These are phyloP conservation scores for Silene latifolia DNA, from an alignment of 148 eudicot genomes.

Conservation along the genomic window DNA sequence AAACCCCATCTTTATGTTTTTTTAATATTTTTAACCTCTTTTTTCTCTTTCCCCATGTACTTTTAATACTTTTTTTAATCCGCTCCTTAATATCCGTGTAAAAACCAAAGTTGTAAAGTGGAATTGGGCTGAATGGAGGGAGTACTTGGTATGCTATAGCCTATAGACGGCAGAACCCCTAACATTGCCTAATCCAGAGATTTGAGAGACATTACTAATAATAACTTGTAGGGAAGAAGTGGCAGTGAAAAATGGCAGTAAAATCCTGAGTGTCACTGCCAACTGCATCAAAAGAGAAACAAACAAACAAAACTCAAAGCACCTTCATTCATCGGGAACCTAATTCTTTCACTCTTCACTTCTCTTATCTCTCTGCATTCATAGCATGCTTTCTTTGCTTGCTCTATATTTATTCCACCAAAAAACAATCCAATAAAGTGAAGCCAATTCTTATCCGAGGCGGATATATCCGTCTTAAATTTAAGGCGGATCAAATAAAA, in stretches of 20 bases:
- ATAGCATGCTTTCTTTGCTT: neutral
- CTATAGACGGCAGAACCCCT: neutral
- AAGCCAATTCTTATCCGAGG: too few species aligned
- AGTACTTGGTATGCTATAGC: neutral
- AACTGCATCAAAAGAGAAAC: neutral
- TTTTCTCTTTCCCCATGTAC: too few species aligned
- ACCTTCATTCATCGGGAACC: neutral
- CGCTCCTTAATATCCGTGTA: too few species aligned
- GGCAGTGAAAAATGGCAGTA: neutral
- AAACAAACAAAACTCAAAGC: neutral
- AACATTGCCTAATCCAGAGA: neutral
- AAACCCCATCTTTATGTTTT: too few species aligned
- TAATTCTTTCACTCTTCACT: neutral
- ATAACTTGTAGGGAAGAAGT: neutral
- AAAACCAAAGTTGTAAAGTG: too few species aligned
- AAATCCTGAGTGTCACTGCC: constrained; percentile 1
- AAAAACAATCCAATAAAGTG: too few species aligned
- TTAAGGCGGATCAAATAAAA: too few species aligned
- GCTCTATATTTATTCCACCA: neutral
- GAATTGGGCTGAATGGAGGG: too few species aligned
- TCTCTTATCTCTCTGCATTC: neutral
- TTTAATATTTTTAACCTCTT: too few species aligned
- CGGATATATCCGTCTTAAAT: too few species aligned
- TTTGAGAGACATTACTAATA: neutral
- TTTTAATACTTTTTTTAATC: too few species aligned